Percentiles rank a stretch among this genome's conserved stretches.
phyloP scores from a whole-genome alignment of 1,139 yeast genomes.

The Schizosaccharomyces versatilis region DNA sequence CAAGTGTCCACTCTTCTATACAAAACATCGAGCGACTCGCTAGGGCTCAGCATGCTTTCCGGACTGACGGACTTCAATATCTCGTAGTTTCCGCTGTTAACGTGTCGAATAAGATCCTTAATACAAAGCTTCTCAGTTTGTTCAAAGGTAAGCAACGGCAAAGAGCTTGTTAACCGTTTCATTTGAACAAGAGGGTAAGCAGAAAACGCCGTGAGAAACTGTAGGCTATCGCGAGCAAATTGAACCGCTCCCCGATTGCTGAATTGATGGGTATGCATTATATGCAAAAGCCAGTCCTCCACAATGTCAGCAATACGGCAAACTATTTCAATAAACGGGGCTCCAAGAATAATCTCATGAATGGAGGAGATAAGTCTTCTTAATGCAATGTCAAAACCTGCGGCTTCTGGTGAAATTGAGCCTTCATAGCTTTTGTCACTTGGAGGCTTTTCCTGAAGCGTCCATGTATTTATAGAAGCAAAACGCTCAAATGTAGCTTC shows the following conservation, averaged over 20 bases:
- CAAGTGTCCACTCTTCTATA: slow-evolving; percentile 1
- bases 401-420: neutral
- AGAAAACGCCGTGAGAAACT: neutral
- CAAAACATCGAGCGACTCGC: neutral
- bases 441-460: neutral
- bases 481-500: neutral
- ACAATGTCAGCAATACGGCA: neutral
- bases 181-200: neutral
- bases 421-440: neutral
- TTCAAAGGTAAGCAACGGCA: neutral
- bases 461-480: neutral
- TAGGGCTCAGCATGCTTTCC: neutral
- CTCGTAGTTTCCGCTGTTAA: neutral
- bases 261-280: neutral
- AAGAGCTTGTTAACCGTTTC: neutral
- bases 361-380: neutral
- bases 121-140: neutral
- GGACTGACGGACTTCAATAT: neutral
- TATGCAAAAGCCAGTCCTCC: neutral
- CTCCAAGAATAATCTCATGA: neutral
- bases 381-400: neutral
- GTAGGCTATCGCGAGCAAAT: neutral
- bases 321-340: neutral
- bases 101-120: neutral
- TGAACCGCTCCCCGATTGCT: neutral